Base-by-base conservation (phyloP, 2,329 filamentous ascomycete genomes). In the Hansfordia pulvinata region DNA sequence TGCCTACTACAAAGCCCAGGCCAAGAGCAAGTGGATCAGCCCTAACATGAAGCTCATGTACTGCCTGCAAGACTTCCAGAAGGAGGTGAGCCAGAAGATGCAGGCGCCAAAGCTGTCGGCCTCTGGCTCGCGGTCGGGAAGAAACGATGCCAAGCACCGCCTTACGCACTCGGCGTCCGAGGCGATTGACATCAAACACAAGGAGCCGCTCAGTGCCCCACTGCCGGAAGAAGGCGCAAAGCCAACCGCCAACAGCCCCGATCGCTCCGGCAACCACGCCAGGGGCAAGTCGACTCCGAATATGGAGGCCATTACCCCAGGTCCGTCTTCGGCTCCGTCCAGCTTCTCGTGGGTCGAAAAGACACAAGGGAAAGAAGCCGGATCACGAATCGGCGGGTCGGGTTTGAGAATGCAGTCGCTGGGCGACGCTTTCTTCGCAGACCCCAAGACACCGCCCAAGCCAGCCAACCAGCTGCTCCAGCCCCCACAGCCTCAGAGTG, bases 21-120 rank as follows among this genome's bases (percentile, higher is more conserved):
- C 70, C 28, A 79, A 79, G 53, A 90, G 82, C 50, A 73, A 67
- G 43, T 92, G 83, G 82, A 88, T 92, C 40, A 85, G 82, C 31
- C 82, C 82, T 0, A 92, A 92, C 50, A 92, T 92, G 83, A 82
- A 82, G 38, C 62, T 92, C 38, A 85, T 92, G 64, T 90, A 90
- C 62, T 85, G 83, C 38, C 58, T 92, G 25, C 81, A 86, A 47
- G 81, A 88, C 43, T 88, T 86, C 45, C 72, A 76, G 38, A 76
- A 76, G 42, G 60, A 75, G 25, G 48, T 76, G 3, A 52, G 62
- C 2, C 64, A 60, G 42, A 69, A 58, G 47, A 64, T 55, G 36
- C 33, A 52, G 4, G 57, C 64, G 34, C 50, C 67, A 37, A 64
- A 55, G 36, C 33, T 52, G 4, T 57, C 64, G 34, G 51, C 67